Conservation (phyloP, 1,284 basidiomycete genomes). For the Polyporus tsugae region DNA sequence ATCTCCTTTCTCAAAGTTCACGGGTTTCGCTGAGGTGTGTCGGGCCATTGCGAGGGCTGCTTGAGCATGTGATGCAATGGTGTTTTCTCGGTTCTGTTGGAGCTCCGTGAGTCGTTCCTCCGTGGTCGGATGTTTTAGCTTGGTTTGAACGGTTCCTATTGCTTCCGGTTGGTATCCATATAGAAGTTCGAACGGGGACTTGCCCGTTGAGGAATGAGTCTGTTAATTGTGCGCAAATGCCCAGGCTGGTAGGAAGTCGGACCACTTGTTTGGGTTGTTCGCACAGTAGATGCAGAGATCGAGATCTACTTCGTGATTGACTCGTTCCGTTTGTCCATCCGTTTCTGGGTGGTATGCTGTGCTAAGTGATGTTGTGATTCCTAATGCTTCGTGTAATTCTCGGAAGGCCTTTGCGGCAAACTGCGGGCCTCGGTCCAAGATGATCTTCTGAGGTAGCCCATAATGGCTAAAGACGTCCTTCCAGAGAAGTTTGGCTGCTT, state of each 20-base stretch:
- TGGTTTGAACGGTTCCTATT: background rate
- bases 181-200: background rate
- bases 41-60: constrained; percentile 7
- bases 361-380: too few species aligned
- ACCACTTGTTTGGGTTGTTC: constrained; percentile 36
- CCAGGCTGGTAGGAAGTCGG: background rate
- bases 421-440: too few species aligned
- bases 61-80: constrained; percentile 4
- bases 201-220: background rate
- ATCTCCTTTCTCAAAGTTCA: constrained; percentile 13
- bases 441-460: too few species aligned
- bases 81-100: background rate
- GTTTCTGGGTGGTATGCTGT: constrained; percentile 38
- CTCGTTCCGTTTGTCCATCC: constrained; percentile 44
- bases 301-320: constrained; percentile 42
- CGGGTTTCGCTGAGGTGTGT: background rate
- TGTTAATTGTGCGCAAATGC: background rate
- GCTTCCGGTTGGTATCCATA: background rate
- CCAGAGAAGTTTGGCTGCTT: too few species aligned
- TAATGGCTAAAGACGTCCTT: too few species aligned
- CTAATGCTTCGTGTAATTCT: too few species aligned
- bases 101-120: constrained; percentile 3
- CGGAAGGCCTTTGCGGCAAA: too few species aligned
- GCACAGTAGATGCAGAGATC: constrained; percentile 30
- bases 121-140: background rate